Evolutionary conservation across 306 rosid genomes (phyloP).

Genomic region (Canavalia gladiata): DNA sequence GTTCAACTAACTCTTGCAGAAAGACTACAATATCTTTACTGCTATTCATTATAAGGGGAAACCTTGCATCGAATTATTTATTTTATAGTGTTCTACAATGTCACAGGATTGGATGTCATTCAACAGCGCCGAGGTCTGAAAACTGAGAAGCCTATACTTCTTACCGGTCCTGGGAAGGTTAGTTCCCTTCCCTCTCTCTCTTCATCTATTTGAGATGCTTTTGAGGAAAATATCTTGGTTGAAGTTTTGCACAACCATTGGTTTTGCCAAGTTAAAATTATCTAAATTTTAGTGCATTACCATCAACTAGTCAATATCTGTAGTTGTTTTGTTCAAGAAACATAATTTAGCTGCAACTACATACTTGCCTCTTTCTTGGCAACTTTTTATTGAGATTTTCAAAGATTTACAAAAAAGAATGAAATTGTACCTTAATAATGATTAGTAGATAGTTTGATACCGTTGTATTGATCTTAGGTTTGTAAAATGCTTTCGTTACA

Average conservation of each 20-base stretch:
- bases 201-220: constrained; percentile 43
- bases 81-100: background rate
- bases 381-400: background rate
- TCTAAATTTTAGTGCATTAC: background rate
- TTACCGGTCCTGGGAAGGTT: constrained; percentile 94
- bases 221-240: constrained; percentile 27
- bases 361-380: constrained; percentile 23
- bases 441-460: background rate
- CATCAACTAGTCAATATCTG: constrained; percentile 9
- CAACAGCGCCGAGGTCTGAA: constrained; percentile 88
- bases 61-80: constrained; percentile 20
- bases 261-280: constrained; percentile 20
- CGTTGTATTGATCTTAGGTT: constrained; percentile 1
- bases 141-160: constrained; percentile 85
- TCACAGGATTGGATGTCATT: constrained; percentile 80
- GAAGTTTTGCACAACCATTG: constrained; percentile 11
- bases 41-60: background rate
- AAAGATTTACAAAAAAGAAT: background rate
- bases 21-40: background rate
- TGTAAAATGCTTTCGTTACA: background rate
- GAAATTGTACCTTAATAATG: constrained; percentile 29
- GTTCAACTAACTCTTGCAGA: constrained; percentile 27
- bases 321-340: constrained; percentile 16
- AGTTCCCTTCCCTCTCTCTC: constrained; percentile 27
- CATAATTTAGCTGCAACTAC: background rate